Evolutionary conservation across 192 early-diverging fungal genomes (phyloP).

Genomic region (Coemansia sp.): DNA sequence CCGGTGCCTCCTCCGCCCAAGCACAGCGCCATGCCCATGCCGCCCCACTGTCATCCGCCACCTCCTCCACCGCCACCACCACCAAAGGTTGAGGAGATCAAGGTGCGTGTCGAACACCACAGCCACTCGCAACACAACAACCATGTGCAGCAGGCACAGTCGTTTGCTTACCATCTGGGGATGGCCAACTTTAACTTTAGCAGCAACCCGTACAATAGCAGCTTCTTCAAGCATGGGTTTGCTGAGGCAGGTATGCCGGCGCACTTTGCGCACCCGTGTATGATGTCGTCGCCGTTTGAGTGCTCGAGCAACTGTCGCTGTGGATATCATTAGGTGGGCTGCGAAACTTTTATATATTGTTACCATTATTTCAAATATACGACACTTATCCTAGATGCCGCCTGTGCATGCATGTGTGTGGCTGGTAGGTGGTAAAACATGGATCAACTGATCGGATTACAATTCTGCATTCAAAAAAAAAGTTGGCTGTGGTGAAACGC

Average conservation of each 20-base stretch:
- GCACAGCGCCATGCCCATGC: neutral
- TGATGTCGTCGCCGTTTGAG: slow-evolving; percentile 43
- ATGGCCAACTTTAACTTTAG: slow-evolving; percentile 42
- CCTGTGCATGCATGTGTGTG: too few relatives aligned
- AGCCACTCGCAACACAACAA: slow-evolving; percentile 1
- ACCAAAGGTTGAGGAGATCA: slow-evolving; percentile 2
- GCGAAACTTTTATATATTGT: too few relatives aligned
- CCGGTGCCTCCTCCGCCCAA: neutral
- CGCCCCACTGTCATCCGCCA: too few relatives aligned
- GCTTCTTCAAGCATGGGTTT: slow-evolving; percentile 47
- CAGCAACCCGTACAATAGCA: slow-evolving; percentile 37
- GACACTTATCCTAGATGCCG: too few relatives aligned
- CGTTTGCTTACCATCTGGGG: slow-evolving; percentile 29
- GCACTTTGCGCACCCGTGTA: slow-evolving; percentile 27
- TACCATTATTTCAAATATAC: too few relatives aligned
- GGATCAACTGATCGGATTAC: too few relatives aligned
- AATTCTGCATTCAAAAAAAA: too few relatives aligned
- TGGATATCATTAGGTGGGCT: neutral
- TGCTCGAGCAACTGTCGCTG: slow-evolving; percentile 16
- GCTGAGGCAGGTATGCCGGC: slow-evolving; percentile 37
- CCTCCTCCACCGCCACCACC: neutral
- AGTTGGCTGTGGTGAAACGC: too few relatives aligned
- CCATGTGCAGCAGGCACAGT: slow-evolving; percentile 13
- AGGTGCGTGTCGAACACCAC: neutral
- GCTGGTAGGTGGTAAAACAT: too few relatives aligned